phyloP scores from a whole-genome alignment of 805 yeast species.

The Sugiyamaella smithiae region DNA sequence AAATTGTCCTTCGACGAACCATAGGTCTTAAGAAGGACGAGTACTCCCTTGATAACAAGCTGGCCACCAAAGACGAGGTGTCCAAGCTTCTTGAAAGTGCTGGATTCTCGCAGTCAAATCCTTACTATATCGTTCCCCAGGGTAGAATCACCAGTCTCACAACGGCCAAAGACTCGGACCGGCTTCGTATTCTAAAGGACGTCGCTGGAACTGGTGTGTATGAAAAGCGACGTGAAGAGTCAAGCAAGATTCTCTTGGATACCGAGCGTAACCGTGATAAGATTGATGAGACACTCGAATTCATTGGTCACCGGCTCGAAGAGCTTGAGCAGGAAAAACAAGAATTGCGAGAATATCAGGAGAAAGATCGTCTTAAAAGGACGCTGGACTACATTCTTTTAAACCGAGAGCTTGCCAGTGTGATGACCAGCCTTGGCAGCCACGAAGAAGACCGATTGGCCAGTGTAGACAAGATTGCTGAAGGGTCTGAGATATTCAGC shows the following conservation, averaged over 20 bases:
- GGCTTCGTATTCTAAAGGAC: slow-evolving; percentile 75
- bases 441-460: slow-evolving; percentile 13
- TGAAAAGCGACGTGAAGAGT: slow-evolving; percentile 75
- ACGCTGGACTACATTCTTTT: slow-evolving; percentile 69
- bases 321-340: slow-evolving; percentile 80
- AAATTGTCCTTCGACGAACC: slow-evolving; percentile 77
- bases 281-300: slow-evolving; percentile 68
- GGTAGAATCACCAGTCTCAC: slow-evolving; percentile 87
- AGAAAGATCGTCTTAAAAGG: slow-evolving; percentile 63
- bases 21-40: slow-evolving; percentile 93
- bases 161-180: slow-evolving; percentile 81
- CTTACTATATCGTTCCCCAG: slow-evolving; percentile 96
- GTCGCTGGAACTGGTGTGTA: slow-evolving; percentile 95
- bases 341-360: slow-evolving; percentile 69
- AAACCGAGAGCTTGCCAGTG: slow-evolving; percentile 65
- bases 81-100: slow-evolving; percentile 83
- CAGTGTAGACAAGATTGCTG: slow-evolving; percentile 18
- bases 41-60: slow-evolving; percentile 75
- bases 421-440: slow-evolving; percentile 11
- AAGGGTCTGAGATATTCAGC: neutral
- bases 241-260: slow-evolving; percentile 72
- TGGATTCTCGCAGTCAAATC: slow-evolving; percentile 86
- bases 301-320: slow-evolving; percentile 65
- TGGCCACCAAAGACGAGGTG: slow-evolving; percentile 76
- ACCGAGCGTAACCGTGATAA: slow-evolving; percentile 67